Evolutionary conservation across 257 asterid species (phyloP).

Genomic region (Petunia secreta): DNA sequence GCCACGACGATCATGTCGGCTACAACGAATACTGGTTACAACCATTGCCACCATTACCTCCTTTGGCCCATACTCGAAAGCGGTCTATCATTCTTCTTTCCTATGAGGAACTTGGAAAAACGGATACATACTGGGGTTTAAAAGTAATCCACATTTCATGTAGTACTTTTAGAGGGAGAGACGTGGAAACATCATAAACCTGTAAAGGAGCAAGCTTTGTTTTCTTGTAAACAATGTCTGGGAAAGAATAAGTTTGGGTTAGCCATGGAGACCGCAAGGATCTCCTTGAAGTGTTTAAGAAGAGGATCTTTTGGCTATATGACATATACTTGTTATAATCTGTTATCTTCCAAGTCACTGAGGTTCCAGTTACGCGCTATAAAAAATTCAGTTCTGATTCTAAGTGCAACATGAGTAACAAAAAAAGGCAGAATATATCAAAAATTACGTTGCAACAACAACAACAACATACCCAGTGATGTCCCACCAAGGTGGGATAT

Average conservation of each 20-base stretch:
- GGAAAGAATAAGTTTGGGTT: slow-evolving; percentile 46
- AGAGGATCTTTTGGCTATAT: slow-evolving; percentile 34
- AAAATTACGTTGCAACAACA: background rate
- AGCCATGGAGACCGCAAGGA: slow-evolving; percentile 49
- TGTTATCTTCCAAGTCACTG: slow-evolving; percentile 22
- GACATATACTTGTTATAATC: slow-evolving; percentile 45
- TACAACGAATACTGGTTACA: slow-evolving; percentile 79
- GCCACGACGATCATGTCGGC: slow-evolving; percentile 83
- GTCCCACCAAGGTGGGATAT: too few relatives aligned
- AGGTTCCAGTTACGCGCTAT: background rate
- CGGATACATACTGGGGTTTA: background rate
- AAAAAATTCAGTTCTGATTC: background rate
- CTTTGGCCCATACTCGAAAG: slow-evolving; percentile 78
- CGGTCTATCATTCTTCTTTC: slow-evolving; percentile 91
- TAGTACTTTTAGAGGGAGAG: background rate
- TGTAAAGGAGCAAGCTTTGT: slow-evolving; percentile 74
- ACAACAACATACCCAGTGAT: too few relatives aligned
- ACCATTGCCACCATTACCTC: slow-evolving; percentile 97
- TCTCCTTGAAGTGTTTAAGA: slow-evolving; percentile 35
- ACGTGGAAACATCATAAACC: slow-evolving; percentile 40
- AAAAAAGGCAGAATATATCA: background rate
- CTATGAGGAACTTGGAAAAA: slow-evolving; percentile 43
- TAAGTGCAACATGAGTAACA: slow-evolving; percentile 1
- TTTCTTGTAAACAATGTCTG: slow-evolving; percentile 56
- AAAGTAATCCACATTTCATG: background rate